Evolutionary conservation across 108 stramenopile genomes (phyloP).

Genomic region (Pseudonitzschia multistriata): DNA sequence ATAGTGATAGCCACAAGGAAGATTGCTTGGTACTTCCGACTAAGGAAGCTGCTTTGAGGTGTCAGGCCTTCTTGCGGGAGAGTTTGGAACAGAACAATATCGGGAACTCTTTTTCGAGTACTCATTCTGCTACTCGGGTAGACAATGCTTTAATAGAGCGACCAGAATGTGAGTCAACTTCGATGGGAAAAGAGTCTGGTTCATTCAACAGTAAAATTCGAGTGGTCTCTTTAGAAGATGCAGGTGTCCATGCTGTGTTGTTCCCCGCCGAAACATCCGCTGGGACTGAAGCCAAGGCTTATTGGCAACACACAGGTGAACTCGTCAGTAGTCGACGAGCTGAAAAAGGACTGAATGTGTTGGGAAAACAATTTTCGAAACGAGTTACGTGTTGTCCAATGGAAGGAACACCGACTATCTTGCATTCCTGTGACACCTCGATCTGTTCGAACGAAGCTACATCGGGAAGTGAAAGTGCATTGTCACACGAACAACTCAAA

Average conservation of each 20-base stretch:
- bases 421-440: constrained; percentile 23
- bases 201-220: constrained; percentile 32
- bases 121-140: background rate
- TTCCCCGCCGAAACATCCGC: constrained; percentile 58
- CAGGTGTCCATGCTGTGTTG: constrained; percentile 48
- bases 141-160: constrained; percentile 24
- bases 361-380: constrained; percentile 30
- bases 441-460: background rate
- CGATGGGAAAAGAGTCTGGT: background rate
- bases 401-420: constrained; percentile 25
- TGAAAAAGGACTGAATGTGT: constrained; percentile 24
- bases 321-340: constrained; percentile 56
- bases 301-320: constrained; percentile 80
- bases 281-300: constrained; percentile 63
- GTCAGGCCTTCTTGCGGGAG: constrained; percentile 55
- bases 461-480: constrained; percentile 2
- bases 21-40: constrained; percentile 64
- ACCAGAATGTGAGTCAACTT: constrained; percentile 8
- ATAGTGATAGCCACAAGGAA: constrained; percentile 17
- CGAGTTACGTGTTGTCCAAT: constrained; percentile 31
- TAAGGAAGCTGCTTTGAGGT: constrained; percentile 43
- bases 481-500: constrained; percentile 15
- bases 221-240: constrained; percentile 28
- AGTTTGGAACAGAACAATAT: constrained; percentile 31
- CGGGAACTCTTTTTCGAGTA: background rate